Evolutionary conservation across 805 yeast genomes (phyloP), one percentile per base, ranked within the genome.

Genomic region (Starmera dryadoides): DNA sequence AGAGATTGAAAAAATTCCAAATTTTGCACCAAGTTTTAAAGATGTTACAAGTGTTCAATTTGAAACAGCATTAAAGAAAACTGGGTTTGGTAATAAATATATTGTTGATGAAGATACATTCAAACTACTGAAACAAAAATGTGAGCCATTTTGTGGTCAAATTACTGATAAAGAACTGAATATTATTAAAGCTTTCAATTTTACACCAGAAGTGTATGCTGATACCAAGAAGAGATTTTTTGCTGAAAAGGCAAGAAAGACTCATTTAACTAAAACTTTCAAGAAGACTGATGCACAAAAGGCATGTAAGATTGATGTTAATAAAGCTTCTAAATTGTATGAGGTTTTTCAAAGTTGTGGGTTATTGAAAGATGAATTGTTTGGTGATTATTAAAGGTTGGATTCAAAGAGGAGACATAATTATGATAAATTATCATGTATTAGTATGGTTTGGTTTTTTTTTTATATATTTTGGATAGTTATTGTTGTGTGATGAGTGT

Each of bases 231-330:
- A 88, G 61, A 74, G 98, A 47, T 70, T 91, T 21, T 93, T 91
- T 63, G 77, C 79, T 42, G 98, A 91, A 59, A 91, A 88, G 65
- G 93, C 89, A 25, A 78, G 77, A 48, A 75, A 96, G 37, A 62
- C 79, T 51, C 77, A 76, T 50, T 65, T 69, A 37, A 81, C 81
- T 22, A 68, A 79, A 55, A 91, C 93, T 21, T 91, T 91, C 64
- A 80, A 96, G 64, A 81, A 97, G 64, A 93, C 98, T 0, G 98
- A 91, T 62, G 95, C 97, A 7, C 98, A 91, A 63, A 93, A 93
- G 68, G 96, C 97, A 6, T 91, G 98, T 60, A 77, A 95, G 47
- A 89, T 93, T 48, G 98, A 93, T 61, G 98, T 91, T 34, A 93
- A 93, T 62, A 93, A 93, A 62, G 97, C 97, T 2, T 82, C 94